Percentiles rank a stretch among this genome's conserved stretches.
Evolutionary conservation across 768 basidiomycete species (phyloP).

Genomic region (Russula compacta): DNA sequence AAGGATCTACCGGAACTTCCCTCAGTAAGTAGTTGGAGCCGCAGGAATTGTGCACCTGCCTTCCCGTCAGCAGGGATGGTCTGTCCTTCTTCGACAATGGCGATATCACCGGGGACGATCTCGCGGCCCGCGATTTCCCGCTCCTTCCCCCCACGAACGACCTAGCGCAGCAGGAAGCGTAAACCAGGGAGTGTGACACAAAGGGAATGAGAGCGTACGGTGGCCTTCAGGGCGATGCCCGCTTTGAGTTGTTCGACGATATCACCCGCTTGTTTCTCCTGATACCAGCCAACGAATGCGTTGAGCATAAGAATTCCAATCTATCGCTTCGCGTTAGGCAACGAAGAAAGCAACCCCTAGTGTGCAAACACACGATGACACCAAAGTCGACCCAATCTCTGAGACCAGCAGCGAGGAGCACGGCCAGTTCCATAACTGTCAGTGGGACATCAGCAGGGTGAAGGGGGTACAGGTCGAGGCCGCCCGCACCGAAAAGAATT

Average conservation of each 20-base stretch:
- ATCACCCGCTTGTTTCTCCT: slow-evolving; percentile 42
- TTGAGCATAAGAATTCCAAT: slow-evolving; percentile 35
- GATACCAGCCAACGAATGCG: slow-evolving; percentile 38
- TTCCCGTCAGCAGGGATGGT: slow-evolving; percentile 40
- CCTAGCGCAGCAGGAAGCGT: slow-evolving; percentile 1
- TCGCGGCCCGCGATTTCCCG: slow-evolving; percentile 37
- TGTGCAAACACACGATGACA: slow-evolving; percentile 31
- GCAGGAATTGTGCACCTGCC: slow-evolving; percentile 17
- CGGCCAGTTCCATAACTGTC: slow-evolving; percentile 39
- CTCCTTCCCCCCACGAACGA: slow-evolving; percentile 35
- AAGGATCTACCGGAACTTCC: slow-evolving; percentile 27
- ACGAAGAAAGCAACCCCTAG: background rate
- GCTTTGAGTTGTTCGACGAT: slow-evolving; percentile 42
- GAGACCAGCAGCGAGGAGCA: slow-evolving; percentile 36
- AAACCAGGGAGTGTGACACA: background rate
- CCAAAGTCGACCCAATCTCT: slow-evolving; percentile 42
- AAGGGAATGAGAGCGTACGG: slow-evolving; percentile 14
- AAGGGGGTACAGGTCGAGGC: background rate
- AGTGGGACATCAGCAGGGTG: background rate
- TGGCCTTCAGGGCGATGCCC: slow-evolving; percentile 36
- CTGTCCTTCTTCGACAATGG: slow-evolving; percentile 35
- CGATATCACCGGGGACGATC: slow-evolving; percentile 37
- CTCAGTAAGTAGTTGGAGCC: background rate
- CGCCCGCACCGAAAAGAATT: slow-evolving; percentile 27
- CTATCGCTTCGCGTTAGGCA: slow-evolving; percentile 13